phyloP scores from a whole-genome alignment of 495 filamentous ascomycete species.

The Friedmanniomyces endolithicus region DNA sequence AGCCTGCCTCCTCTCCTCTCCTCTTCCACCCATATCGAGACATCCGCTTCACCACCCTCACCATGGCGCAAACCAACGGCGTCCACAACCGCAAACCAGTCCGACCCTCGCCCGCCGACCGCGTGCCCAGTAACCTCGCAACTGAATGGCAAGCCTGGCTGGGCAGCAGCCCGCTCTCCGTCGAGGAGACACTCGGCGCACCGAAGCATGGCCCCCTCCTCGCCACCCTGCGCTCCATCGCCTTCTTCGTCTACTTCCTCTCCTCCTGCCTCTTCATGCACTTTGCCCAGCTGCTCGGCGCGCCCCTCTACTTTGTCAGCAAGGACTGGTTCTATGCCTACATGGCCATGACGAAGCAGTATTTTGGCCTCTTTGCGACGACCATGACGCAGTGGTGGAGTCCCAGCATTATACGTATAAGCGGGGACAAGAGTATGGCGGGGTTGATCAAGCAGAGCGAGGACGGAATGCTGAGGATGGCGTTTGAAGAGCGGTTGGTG shows the following conservation, averaged over 20 bases:
- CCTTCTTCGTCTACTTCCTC: slow-evolving; percentile 17
- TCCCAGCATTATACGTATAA: slow-evolving; percentile 62
- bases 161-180: not conserved
- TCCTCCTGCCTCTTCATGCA: slow-evolving; percentile 34
- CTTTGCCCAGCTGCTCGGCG: slow-evolving; percentile 52
- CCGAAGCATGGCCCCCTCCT: slow-evolving; percentile 12
- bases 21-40: not conserved
- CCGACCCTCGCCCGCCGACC: not conserved
- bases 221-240: slow-evolving; percentile 8
- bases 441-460: slow-evolving; percentile 46
- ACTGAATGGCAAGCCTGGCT: slow-evolving; percentile 15
- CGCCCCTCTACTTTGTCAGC: slow-evolving; percentile 56
- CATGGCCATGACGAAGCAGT: slow-evolving; percentile 66
- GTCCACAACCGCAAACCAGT: not conserved
- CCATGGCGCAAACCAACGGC: not conserved
- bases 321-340: slow-evolving; percentile 61
- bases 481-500: slow-evolving; percentile 64
- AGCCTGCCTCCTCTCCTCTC: not conserved
- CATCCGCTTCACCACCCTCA: not conserved
- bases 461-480: slow-evolving; percentile 57
- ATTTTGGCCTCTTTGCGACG: slow-evolving; percentile 59
- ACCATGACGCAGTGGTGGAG: slow-evolving; percentile 74
- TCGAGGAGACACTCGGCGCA: slow-evolving; percentile 11
- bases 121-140: slow-evolving; percentile 4
- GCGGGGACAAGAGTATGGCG: slow-evolving; percentile 59